Conservation (phyloP, 371 early-diverging fungal species). For the Mucor racemosus region DNA sequence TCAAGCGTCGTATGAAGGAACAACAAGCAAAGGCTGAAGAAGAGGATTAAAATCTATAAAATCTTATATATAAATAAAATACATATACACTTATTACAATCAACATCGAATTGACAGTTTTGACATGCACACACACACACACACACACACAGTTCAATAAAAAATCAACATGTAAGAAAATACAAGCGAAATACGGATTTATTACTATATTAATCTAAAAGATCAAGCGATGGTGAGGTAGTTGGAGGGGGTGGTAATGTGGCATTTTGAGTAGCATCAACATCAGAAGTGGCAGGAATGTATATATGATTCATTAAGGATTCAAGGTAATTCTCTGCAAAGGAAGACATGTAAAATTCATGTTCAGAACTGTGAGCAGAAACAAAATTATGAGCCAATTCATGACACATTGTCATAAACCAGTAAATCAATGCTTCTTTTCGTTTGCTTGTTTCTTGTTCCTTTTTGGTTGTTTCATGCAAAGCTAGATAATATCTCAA, state of each 20-base stretch:
- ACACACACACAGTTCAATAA: no score
- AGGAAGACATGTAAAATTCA: conserved; percentile 77
- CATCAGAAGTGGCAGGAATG: neutral
- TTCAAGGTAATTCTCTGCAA: conserved; percentile 78
- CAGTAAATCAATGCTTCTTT: conserved; percentile 75
- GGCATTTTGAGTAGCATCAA: no score
- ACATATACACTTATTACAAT: conserved; percentile 8
- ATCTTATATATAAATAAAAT: conserved; percentile 2
- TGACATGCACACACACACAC: conserved; percentile 2
- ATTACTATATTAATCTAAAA: neutral
- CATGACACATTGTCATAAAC: conserved; percentile 91
- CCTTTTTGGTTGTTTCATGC: conserved; percentile 46
- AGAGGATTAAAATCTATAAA: conserved; percentile 21
- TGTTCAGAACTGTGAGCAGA: conserved; percentile 56
- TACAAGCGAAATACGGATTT: neutral
- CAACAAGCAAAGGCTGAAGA: conserved; percentile 34
- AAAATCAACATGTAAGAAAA: neutral
- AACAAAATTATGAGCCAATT: conserved; percentile 88
- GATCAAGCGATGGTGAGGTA: neutral
- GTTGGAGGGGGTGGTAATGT: neutral
- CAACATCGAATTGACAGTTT: neutral
- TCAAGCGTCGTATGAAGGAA: conserved; percentile 41
- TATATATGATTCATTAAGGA: conserved; percentile 38
- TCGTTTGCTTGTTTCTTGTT: conserved; percentile 32
- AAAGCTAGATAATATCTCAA: conserved; percentile 75